Conservation (phyloP, 176 grass and related monocot species). For the Saccharum spontaneum region DNA sequence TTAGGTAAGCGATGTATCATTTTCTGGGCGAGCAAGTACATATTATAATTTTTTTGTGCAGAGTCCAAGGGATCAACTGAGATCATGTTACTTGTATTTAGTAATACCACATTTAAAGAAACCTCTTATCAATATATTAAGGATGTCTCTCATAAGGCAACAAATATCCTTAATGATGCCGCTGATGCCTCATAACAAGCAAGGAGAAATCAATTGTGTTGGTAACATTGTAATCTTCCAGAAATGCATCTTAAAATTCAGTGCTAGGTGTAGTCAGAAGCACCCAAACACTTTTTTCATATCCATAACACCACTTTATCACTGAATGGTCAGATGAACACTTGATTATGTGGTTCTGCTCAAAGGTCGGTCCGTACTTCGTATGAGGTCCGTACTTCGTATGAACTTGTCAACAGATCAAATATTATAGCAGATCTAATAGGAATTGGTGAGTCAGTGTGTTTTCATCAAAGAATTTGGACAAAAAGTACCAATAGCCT, state of each 20-base stretch:
- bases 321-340: background rate
- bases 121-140: background rate
- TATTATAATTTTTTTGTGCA: background rate
- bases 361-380: background rate
- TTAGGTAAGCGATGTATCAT: background rate
- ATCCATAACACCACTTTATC: background rate
- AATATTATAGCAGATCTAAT: background rate
- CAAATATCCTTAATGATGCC: background rate
- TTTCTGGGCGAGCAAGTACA: background rate
- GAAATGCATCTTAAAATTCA: background rate
- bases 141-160: background rate
- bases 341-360: background rate
- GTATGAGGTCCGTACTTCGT: background rate
- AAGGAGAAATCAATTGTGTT: conserved; percentile 1
- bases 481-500: background rate
- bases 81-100: background rate
- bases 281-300: background rate
- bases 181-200: background rate
- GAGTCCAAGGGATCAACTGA: background rate
- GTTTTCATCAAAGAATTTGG: background rate
- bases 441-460: background rate
- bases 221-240: background rate
- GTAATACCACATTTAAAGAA: background rate
- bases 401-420: background rate
- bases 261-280: background rate